Percentiles rank a stretch among this genome's conserved stretches.
These are phyloP conservation scores for Xylariaceae sp. DNA, from an alignment of 2,329 filamentous ascomycete genomes.

Conservation along the genomic window DNA sequence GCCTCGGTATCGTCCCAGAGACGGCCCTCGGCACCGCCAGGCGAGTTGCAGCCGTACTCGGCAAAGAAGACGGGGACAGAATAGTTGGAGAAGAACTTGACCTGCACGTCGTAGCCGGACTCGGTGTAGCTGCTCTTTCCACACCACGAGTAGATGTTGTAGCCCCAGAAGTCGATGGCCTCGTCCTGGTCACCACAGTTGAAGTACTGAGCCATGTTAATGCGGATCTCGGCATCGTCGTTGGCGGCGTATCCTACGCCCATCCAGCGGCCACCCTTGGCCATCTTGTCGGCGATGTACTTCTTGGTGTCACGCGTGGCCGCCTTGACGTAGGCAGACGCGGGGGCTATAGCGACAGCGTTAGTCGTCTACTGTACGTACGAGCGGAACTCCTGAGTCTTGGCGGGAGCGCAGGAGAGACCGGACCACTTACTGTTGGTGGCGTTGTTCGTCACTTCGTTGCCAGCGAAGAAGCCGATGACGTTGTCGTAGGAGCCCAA, in stretches of 20 bases:
- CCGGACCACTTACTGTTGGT: conserved; percentile 52
- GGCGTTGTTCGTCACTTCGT: conserved; percentile 70
- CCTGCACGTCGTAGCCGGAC: conserved; percentile 66
- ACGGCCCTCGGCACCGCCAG: conserved; percentile 48
- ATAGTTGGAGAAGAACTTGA: conserved; percentile 65
- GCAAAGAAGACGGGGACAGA: conserved; percentile 77
- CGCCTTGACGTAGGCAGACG: conserved; percentile 75
- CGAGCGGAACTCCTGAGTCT: not conserved
- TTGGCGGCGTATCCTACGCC: conserved; percentile 77
- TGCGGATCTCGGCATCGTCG: conserved; percentile 67
- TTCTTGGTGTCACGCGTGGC: conserved; percentile 75
- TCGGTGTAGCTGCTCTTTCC: conserved; percentile 58
- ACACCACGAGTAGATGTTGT: conserved; percentile 88
- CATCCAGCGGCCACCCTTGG: conserved; percentile 56
- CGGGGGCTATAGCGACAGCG: conserved; percentile 37
- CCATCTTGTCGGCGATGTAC: conserved; percentile 62
- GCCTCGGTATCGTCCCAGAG: conserved; percentile 64
- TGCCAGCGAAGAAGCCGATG: conserved; percentile 79
- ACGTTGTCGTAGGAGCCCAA: conserved; percentile 66
- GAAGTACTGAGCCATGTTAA: conserved; percentile 67
- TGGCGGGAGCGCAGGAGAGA: not conserved
- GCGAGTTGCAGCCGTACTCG: conserved; percentile 72
- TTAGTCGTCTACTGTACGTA: not conserved
- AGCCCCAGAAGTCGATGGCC: conserved; percentile 77
- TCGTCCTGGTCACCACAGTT: conserved; percentile 58